phyloP scores from a whole-genome alignment of 2,329 filamentous ascomycete genomes.

The Sclerotinia spermophila region DNA sequence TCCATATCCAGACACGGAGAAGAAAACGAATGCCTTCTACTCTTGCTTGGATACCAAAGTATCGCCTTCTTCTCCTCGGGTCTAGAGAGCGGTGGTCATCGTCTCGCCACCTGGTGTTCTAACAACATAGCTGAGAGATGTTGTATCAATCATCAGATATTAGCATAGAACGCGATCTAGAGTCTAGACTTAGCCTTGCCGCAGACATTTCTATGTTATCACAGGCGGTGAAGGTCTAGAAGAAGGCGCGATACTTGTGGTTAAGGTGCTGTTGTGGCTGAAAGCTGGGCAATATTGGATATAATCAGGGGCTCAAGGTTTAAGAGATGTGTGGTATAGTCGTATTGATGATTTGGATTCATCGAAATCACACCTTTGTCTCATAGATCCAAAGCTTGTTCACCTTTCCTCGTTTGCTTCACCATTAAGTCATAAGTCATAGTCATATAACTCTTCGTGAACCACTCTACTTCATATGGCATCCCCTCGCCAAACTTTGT shows the following conservation, averaged over 20 bases:
- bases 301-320: too few relatives aligned
- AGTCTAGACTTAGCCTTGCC: not conserved
- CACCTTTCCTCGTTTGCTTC: too few relatives aligned
- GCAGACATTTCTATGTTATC: not conserved
- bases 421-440: too few relatives aligned
- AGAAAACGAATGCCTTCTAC: not conserved
- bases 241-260: not conserved
- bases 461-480: too few relatives aligned
- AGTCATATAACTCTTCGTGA: too few relatives aligned
- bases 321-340: too few relatives aligned
- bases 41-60: not conserved
- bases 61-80: fast-evolving
- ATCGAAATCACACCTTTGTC: too few relatives aligned
- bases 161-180: not conserved
- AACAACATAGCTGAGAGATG: not conserved
- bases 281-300: too few relatives aligned
- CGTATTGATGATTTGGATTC: too few relatives aligned
- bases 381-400: too few relatives aligned
- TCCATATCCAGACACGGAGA: not conserved
- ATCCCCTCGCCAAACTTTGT: too few relatives aligned
- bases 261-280: too few relatives aligned
- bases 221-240: not conserved
- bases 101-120: not conserved
- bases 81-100: not conserved
- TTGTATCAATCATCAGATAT: not conserved